These are phyloP conservation scores for Solanum hybrid DNA, from an alignment of 305 asterid genomes.

Conservation along the genomic window DNA sequence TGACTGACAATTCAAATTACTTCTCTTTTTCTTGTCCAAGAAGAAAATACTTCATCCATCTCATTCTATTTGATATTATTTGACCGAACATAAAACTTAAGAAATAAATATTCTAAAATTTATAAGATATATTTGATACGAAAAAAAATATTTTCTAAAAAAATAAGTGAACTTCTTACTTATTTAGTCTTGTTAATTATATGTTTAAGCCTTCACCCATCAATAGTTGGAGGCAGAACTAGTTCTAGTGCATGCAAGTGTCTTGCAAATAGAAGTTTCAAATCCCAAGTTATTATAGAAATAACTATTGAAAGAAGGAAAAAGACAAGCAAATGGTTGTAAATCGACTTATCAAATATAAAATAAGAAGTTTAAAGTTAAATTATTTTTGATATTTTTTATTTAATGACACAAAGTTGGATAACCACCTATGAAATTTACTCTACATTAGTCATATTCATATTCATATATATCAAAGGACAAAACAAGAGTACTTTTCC, in stretches of 20 bases:
- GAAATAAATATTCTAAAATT: neutral
- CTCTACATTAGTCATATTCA: neutral
- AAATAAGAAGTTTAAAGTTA: neutral
- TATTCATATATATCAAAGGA: neutral
- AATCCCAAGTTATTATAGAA: neutral
- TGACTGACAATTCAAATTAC: neutral
- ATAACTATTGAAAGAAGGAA: neutral
- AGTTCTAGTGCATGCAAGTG: neutral
- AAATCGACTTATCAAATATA: neutral
- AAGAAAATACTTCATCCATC: neutral
- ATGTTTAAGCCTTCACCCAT: fast-evolving
- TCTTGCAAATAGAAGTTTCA: neutral
- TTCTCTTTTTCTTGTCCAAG: neutral
- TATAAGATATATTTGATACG: neutral
- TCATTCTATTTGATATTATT: neutral
- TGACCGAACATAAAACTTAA: neutral
- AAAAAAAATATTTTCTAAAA: neutral
- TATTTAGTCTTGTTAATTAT: neutral
- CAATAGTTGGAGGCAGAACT: neutral
- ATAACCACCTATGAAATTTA: neutral
- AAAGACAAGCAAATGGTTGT: fast-evolving
- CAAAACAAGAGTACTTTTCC: neutral
- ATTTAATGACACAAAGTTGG: neutral
- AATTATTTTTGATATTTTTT: neutral
- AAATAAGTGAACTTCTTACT: neutral